A percentile compares a stretch with the other conserved stretches of the same genome.
Conservation (phyloP, 768 basidiomycete species). For the Agaricus subrufescens region DNA sequence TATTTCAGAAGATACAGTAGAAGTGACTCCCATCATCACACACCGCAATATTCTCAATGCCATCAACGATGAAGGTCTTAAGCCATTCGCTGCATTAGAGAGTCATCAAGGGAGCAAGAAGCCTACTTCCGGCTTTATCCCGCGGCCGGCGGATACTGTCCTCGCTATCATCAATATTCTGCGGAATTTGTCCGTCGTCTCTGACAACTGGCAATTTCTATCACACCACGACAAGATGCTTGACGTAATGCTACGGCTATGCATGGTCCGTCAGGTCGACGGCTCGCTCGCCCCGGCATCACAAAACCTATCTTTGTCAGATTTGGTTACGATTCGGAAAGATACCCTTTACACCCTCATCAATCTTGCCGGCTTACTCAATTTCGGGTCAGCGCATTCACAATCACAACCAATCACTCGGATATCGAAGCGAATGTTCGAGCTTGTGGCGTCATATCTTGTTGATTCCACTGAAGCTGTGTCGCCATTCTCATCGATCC, state of each 20-base stretch:
- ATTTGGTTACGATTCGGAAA: slow-evolving; percentile 69
- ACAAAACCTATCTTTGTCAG: slow-evolving; percentile 59
- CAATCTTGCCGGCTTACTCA: slow-evolving; percentile 50
- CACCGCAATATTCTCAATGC: slow-evolving; percentile 59
- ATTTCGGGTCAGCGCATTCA: slow-evolving; percentile 36
- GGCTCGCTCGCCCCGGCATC: slow-evolving; percentile 42
- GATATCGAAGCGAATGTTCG: slow-evolving; percentile 55
- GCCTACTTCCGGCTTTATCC: slow-evolving; percentile 47
- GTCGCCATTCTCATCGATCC: slow-evolving; percentile 55
- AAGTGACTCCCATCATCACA: slow-evolving; percentile 39
- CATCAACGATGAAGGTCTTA: slow-evolving; percentile 51
- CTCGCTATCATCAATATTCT: slow-evolving; percentile 74
- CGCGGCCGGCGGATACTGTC: slow-evolving; percentile 65
- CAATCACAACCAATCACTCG: slow-evolving; percentile 38
- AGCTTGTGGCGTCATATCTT: slow-evolving; percentile 71
- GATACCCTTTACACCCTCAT: slow-evolving; percentile 70
- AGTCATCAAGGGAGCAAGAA: slow-evolving; percentile 47
- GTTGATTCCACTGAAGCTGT: slow-evolving; percentile 64
- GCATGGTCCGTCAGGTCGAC: slow-evolving; percentile 36
- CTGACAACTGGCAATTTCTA: slow-evolving; percentile 67
- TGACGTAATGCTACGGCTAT: slow-evolving; percentile 66
- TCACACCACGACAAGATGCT: slow-evolving; percentile 60
- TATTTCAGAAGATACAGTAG: slow-evolving; percentile 22
- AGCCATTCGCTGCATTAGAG: slow-evolving; percentile 56
- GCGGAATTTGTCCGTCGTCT: slow-evolving; percentile 76